A percentile compares a stretch with the other conserved stretches of the same genome.
Conservation (phyloP, 2,329 filamentous ascomycete genomes). For the Elsinoe necatrix region DNA sequence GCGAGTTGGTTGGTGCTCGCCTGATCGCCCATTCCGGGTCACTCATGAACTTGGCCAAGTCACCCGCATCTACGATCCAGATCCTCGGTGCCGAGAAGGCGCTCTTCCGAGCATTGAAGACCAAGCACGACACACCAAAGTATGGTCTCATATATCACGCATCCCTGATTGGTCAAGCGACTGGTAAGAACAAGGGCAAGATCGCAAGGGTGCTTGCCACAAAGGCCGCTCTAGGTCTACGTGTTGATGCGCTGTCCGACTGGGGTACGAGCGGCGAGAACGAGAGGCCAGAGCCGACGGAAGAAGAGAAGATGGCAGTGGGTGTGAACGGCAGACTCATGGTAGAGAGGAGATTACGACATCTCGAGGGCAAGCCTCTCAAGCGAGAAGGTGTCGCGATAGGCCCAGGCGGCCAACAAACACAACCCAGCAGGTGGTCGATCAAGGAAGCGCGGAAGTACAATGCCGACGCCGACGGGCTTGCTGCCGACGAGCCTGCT, state of each 20-base stretch:
- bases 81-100: slow-evolving; percentile 98
- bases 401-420: slow-evolving; percentile 60
- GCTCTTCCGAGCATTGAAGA: slow-evolving; percentile 95
- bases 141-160: slow-evolving; percentile 93
- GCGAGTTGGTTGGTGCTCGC: slow-evolving; percentile 86
- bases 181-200: slow-evolving; percentile 98
- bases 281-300: slow-evolving; percentile 54
- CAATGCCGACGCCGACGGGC: slow-evolving; percentile 85
- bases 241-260: slow-evolving; percentile 80
- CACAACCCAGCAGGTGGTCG: slow-evolving; percentile 67
- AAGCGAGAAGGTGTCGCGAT: slow-evolving; percentile 67
- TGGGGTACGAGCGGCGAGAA: slow-evolving; percentile 62
- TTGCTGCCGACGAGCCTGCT: slow-evolving; percentile 59
- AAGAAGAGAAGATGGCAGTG: slow-evolving; percentile 79
- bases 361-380: slow-evolving; percentile 83
- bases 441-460: slow-evolving; percentile 91
- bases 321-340: slow-evolving; percentile 64
- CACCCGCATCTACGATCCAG: slow-evolving; percentile 90
- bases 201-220: slow-evolving; percentile 93
- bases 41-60: slow-evolving; percentile 89
- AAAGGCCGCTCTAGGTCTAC: slow-evolving; percentile 85
- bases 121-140: slow-evolving; percentile 97
- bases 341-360: slow-evolving; percentile 67
- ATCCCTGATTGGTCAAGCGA: slow-evolving; percentile 90
- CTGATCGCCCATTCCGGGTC: slow-evolving; percentile 93